Evolutionary conservation across 306 rosid genomes (phyloP).

Genomic region (Cicer arietinum): DNA sequence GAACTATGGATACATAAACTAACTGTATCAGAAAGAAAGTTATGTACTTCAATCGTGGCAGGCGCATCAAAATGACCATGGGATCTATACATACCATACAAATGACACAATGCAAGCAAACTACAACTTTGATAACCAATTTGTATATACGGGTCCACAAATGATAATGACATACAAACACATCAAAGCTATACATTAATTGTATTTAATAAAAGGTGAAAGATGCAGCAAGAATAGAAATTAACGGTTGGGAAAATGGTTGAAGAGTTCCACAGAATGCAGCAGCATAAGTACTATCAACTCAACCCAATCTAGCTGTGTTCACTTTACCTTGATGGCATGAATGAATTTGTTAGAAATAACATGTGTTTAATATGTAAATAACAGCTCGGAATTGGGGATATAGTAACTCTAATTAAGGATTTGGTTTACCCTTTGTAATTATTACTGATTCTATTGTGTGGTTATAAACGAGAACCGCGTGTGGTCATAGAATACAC

Average conservation of each 20-base stretch:
- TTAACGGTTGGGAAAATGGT: slow-evolving; percentile 3
- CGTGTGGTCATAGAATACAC: slow-evolving; percentile 4
- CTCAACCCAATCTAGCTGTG: no score
- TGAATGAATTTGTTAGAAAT: not conserved
- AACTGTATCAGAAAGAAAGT: slow-evolving; percentile 37
- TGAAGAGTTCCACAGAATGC: slow-evolving; percentile 19
- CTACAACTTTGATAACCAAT: slow-evolving; percentile 19
- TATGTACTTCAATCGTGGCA: slow-evolving; percentile 24
- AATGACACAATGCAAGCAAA: slow-evolving; percentile 38
- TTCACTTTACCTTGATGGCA: not conserved
- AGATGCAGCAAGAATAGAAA: slow-evolving; percentile 8
- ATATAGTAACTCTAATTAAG: not conserved
- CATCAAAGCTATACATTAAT: slow-evolving; percentile 26
- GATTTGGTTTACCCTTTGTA: not conserved
- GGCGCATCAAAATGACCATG: slow-evolving; percentile 20
- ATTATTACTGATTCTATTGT: slow-evolving; percentile 10
- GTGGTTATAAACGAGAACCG: slow-evolving; percentile 5
- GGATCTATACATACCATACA: slow-evolving; percentile 17
- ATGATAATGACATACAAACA: slow-evolving; percentile 29
- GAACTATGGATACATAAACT: slow-evolving; percentile 13
- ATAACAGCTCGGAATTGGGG: not conserved
- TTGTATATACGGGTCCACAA: slow-evolving; percentile 1
- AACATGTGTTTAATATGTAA: not conserved
- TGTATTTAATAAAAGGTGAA: slow-evolving; percentile 19
- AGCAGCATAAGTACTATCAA: not conserved